A percentile compares a stretch with the other conserved stretches of the same genome.
Conservation (phyloP, 2,329 filamentous ascomycete species). For the Cordyceps tenuipes region DNA sequence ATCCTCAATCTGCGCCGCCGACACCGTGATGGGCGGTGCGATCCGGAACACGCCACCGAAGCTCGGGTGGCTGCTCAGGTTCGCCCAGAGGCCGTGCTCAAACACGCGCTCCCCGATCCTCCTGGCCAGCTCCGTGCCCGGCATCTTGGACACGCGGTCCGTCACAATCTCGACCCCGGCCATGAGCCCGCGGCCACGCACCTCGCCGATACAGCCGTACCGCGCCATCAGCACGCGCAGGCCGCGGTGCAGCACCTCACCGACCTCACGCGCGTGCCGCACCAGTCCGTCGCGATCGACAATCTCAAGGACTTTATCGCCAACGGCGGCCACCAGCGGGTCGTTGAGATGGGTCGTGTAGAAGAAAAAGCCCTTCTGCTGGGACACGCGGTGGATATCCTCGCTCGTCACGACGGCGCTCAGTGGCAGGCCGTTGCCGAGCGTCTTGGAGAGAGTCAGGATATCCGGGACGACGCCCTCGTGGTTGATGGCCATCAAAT, state of each 20-base stretch:
- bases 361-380: slow-evolving; percentile 44
- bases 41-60: slow-evolving; percentile 52
- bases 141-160: slow-evolving; percentile 38
- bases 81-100: slow-evolving; percentile 47
- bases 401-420: slow-evolving; percentile 48
- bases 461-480: slow-evolving; percentile 50
- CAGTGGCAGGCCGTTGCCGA: slow-evolving; percentile 52
- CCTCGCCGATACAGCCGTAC: slow-evolving; percentile 55
- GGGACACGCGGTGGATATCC: slow-evolving; percentile 40
- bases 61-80: slow-evolving; percentile 44
- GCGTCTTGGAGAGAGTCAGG: slow-evolving; percentile 51
- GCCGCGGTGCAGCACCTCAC: slow-evolving; percentile 37
- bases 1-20: slow-evolving; percentile 38
- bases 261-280: slow-evolving; percentile 33
- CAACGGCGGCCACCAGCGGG: slow-evolving; percentile 50
- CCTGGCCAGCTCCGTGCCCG: slow-evolving; percentile 38
- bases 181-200: slow-evolving; percentile 51
- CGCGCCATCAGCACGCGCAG: slow-evolving; percentile 36
- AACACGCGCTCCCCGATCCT: slow-evolving; percentile 39
- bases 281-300: slow-evolving; percentile 48
- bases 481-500: slow-evolving; percentile 51
- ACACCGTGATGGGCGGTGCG: slow-evolving; percentile 52
- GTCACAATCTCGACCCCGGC: slow-evolving; percentile 50
- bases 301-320: slow-evolving; percentile 53
- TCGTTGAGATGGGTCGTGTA: slow-evolving; percentile 58